phyloP scores from a whole-genome alignment of 352 stramenopile genomes.

The Phytophthora constricta region DNA sequence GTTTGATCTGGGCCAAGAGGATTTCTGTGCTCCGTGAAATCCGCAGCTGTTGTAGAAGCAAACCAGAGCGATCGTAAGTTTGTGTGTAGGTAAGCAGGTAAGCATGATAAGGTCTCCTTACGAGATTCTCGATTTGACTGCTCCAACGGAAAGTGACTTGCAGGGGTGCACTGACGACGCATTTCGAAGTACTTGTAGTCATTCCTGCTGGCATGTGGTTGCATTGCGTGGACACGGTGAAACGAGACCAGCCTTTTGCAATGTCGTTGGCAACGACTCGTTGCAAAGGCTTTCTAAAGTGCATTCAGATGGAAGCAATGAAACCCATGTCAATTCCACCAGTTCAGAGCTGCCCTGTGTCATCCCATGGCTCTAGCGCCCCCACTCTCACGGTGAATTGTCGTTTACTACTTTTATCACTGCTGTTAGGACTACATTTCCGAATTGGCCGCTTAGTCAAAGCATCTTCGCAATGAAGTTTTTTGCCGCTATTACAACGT shows the following conservation, averaged over 20 bases:
- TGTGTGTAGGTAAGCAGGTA: not conserved
- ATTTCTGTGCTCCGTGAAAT: slow-evolving; percentile 47
- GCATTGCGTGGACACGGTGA: slow-evolving; percentile 8
- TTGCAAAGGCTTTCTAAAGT: too few relatives aligned
- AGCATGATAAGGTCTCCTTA: not conserved
- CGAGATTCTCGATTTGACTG: too few relatives aligned
- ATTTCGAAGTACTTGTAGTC: too few relatives aligned
- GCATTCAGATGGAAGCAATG: slow-evolving; percentile 20
- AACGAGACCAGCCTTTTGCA: not conserved
- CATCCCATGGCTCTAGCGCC: too few relatives aligned
- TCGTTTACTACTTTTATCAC: too few relatives aligned
- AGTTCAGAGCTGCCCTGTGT: too few relatives aligned
- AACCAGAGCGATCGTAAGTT: too few relatives aligned
- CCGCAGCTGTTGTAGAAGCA: too few relatives aligned
- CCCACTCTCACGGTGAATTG: too few relatives aligned
- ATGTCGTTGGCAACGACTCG: too few relatives aligned
- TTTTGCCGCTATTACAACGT: slow-evolving; percentile 1
- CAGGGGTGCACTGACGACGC: too few relatives aligned
- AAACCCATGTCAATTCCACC: slow-evolving; percentile 20
- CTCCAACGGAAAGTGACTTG: too few relatives aligned
- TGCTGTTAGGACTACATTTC: slow-evolving; percentile 7
- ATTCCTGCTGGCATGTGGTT: not conserved
- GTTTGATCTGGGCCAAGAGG: slow-evolving; percentile 61
- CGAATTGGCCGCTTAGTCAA: slow-evolving; percentile 4
- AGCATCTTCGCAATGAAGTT: slow-evolving; percentile 12